Evolutionary conservation across 495 filamentous ascomycete species (phyloP), one percentile per base, ranked within the genome.

Genomic region (Patellaria atrata): DNA sequence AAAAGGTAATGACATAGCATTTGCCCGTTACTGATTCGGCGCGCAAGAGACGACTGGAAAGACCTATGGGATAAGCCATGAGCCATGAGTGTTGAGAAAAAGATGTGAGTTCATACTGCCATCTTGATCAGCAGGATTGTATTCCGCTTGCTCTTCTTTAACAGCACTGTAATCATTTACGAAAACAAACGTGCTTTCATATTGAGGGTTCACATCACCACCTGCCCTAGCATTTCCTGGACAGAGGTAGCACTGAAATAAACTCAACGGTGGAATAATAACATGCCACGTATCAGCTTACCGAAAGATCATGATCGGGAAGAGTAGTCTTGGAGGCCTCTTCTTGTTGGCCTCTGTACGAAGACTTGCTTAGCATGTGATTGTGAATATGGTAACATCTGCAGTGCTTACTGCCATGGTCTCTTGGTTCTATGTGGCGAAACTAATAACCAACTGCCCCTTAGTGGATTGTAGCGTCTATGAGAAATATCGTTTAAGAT

Each of bases 101-200:
- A 33, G 24, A 11, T 21, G 11, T 29, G 25, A 15, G n/a, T 11
- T 14, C 32, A 23, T 56, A 73, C 65, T 69, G 47, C 68, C 61
- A 25, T 63, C 61, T 35, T 62, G 50, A 4, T 56, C 57, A 22
- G 65, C 57, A n/a, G 63, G 59, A 12, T 62, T 57, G 50, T 83
- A 87, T 19, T 70, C 62, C 3, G 67, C 74, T 56, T 99, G 89
- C 32, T 82, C 72, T 58, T 94, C 87, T 53, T 93, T 94, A 19
- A 99, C 85, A 8, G 89, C 89, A 47, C 82, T 87, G 54, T 89
- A 99, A 56, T 99, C 89, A 49, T 99, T 99, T 27, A 94, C 81
- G 43, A 99, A 99, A 8, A 87, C 77, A 45, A 93, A 94, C 0
- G 86, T 93, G 37, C 64, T 73, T 22, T 77, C 62, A 52, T 94